These are phyloP conservation scores for Aspergillus nidulans DNA, from an alignment of 495 filamentous ascomycete species.

Conservation along the genomic window DNA sequence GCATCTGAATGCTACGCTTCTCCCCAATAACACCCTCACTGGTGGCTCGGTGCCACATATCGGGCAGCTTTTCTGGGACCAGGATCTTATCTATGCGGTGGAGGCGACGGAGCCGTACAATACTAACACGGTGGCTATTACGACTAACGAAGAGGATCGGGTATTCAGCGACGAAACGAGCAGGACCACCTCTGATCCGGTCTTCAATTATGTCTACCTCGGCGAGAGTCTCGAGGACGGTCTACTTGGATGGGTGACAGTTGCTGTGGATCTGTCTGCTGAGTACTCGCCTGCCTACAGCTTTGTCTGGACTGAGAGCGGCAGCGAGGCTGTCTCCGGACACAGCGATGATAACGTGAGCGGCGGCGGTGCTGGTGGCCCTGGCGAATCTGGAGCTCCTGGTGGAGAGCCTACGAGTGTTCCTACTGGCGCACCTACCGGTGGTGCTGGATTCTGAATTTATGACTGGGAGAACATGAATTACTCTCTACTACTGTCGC, in stretches of 20 bases:
- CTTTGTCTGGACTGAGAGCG: not conserved
- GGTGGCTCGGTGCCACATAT: slow-evolving; percentile 42
- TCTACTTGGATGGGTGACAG: slow-evolving; percentile 8
- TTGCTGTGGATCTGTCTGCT: not conserved
- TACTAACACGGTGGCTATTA: slow-evolving; percentile 48
- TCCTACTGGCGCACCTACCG: not conserved
- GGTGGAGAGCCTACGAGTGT: not conserved
- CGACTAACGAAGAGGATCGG: slow-evolving; percentile 49
- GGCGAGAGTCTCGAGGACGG: slow-evolving; percentile 47
- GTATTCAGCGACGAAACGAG: slow-evolving; percentile 34
- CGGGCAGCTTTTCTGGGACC: slow-evolving; percentile 61
- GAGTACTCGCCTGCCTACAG: not conserved
- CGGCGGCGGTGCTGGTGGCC: not conserved
- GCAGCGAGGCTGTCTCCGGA: slow-evolving; percentile 1
- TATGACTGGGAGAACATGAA: not conserved
- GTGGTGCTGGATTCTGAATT: not conserved
- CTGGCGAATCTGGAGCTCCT: not conserved
- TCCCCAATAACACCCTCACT: slow-evolving; percentile 29
- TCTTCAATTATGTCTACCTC: slow-evolving; percentile 52
- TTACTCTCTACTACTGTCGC: not conserved
- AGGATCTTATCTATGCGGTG: slow-evolving; percentile 44
- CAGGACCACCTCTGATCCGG: slow-evolving; percentile 50
- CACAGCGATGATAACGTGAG: not conserved
- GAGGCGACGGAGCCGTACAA: slow-evolving; percentile 50
- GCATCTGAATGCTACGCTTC: slow-evolving; percentile 29